These are phyloP conservation scores for Vitis vinifera DNA, from an alignment of 164 flowering plant species.

Conservation along the genomic window DNA sequence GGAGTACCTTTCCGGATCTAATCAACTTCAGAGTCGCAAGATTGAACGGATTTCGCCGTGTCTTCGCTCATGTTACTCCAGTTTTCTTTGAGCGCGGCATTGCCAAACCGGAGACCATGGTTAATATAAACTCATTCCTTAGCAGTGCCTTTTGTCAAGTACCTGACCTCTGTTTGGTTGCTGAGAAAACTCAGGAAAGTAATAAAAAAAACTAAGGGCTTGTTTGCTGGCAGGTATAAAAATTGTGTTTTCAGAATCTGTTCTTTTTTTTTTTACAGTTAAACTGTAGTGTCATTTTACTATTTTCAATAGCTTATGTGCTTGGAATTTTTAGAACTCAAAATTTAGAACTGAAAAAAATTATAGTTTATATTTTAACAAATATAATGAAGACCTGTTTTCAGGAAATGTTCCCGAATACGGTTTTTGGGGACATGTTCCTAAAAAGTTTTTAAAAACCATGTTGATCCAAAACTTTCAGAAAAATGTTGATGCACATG, in stretches of 20 bases:
- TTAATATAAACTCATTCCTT: slow-evolving; percentile 7
- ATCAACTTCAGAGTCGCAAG: slow-evolving; percentile 77
- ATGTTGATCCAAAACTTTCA: too few relatives aligned
- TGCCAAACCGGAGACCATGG: slow-evolving; percentile 73
- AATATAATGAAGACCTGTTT: too few relatives aligned
- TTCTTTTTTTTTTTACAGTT: too few relatives aligned
- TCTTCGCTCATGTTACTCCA: slow-evolving; percentile 83
- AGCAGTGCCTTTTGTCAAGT: neutral
- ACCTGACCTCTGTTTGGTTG: neutral
- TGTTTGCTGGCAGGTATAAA: too few relatives aligned
- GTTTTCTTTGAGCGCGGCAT: slow-evolving; percentile 91
- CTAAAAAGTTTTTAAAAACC: too few relatives aligned
- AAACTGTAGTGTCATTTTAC: neutral
- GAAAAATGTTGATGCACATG: too few relatives aligned
- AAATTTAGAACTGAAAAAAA: neutral
- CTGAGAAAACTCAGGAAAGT: neutral
- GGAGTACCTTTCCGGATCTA: slow-evolving; percentile 87
- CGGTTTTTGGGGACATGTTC: too few relatives aligned
- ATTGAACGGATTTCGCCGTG: slow-evolving; percentile 75
- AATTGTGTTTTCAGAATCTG: too few relatives aligned
- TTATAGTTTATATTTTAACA: too few relatives aligned
- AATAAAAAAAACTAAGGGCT: too few relatives aligned
- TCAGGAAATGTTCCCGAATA: too few relatives aligned
- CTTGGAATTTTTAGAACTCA: neutral
- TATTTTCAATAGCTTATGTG: too few relatives aligned